Base-by-base conservation (phyloP, 1,139 yeast species). In the Arxiozyma telluris region DNA sequence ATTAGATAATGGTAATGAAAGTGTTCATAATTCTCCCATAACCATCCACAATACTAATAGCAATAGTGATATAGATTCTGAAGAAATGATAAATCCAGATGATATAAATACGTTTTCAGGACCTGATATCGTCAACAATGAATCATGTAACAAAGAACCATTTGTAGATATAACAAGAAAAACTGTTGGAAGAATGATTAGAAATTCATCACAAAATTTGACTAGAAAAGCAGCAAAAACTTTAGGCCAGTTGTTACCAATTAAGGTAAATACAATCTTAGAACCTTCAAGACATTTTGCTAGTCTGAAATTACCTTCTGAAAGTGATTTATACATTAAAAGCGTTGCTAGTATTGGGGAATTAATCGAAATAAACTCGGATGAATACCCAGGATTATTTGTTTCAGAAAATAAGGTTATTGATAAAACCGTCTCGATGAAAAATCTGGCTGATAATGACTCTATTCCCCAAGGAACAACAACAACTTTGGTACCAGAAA, bases 201-300 rank as follows among this genome's bases (percentile, higher is more conserved):
- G 84, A 57, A 71, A 79, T 57, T 78, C 82, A 1, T 77, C 82
- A 1, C 83, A 79, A 56, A 73, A 72, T 15, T 64, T 78, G 50
- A 66, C 70, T 7, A 74, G 95, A 53, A 83, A 83, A 58, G 95
- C 96, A 1, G 96, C 96, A 0, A 94, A 85, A 62, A 86, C 85
- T 53, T 83, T 90, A 80, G 96, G 96, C 0, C 89, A 88, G 38
- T 87, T 84, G 60, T 75, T 91, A 47, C 97, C 97, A 0, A 60
- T 61, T 41, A 80, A 89, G 52, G 86, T 91, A 54, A 94, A 76
- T 1, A 89, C 96, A 1, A 84, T 91, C 56, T 74, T 93, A 63
- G 97, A 91, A 66, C 96, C 97, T 9, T 85, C 89, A 20, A 77
- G 98, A 54, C 97, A 91, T 66, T 93, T 93, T 77, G 98, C 98